These are phyloP conservation scores for Kluyveromyces nonfermentans DNA, from an alignment of 805 yeast genomes.

Conservation along the genomic window DNA sequence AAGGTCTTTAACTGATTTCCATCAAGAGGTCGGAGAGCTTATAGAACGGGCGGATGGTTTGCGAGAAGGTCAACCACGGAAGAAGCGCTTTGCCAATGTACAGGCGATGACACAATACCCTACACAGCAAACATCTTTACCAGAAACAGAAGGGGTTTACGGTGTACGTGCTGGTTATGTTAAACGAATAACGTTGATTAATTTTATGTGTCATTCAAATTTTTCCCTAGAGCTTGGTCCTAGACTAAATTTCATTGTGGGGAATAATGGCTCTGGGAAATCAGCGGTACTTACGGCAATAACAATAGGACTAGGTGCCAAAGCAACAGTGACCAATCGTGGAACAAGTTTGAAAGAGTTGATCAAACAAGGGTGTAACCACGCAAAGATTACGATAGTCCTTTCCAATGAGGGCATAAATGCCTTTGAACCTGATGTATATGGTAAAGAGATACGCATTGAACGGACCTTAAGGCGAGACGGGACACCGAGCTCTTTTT, in stretches of 20 bases:
- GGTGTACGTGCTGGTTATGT: slow-evolving; percentile 51
- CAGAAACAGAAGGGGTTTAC: slow-evolving; percentile 2
- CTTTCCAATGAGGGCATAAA: slow-evolving; percentile 58
- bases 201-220: slow-evolving; percentile 86
- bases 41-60: slow-evolving; percentile 10
- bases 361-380: slow-evolving; percentile 65
- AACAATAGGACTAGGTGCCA: slow-evolving; percentile 80
- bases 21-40: slow-evolving; percentile 11
- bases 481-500: slow-evolving; percentile 40
- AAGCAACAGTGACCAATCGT: slow-evolving; percentile 79
- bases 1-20: slow-evolving; percentile 12
- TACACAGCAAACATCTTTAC: slow-evolving; percentile 13
- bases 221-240: slow-evolving; percentile 72
- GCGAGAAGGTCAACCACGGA: slow-evolving; percentile 6
- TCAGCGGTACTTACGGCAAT: slow-evolving; percentile 83
- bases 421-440: slow-evolving; percentile 53
- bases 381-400: slow-evolving; percentile 58
- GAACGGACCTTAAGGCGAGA: slow-evolving; percentile 55
- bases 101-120: slow-evolving; percentile 22
- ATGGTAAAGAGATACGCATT: slow-evolving; percentile 59
- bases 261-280: slow-evolving; percentile 88
- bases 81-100: slow-evolving; percentile 15
- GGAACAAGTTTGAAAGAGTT: slow-evolving; percentile 62
- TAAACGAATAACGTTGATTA: slow-evolving; percentile 49
- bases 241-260: slow-evolving; percentile 75